Percentiles rank a stretch among this genome's conserved stretches.
These are phyloP conservation scores for Canavalia gladiata DNA, from an alignment of 306 rosid species.

Conservation along the genomic window DNA sequence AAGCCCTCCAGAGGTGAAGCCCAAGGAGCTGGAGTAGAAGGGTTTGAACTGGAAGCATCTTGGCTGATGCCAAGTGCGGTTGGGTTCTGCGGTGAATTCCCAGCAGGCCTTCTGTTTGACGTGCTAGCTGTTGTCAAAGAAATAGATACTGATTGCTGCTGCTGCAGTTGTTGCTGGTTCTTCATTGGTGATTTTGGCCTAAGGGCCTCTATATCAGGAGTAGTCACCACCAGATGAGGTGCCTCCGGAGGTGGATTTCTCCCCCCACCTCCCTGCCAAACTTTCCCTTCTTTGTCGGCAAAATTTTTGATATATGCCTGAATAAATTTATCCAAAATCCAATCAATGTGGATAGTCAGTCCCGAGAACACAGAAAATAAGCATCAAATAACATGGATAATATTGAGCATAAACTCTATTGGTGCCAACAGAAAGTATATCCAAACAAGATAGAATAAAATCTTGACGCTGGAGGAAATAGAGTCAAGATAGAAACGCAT, in stretches of 20 bases:
- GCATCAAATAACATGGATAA: conserved; percentile 1
- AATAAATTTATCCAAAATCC: conserved; percentile 34
- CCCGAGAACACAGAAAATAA: conserved; percentile 26
- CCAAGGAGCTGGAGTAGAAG: conserved; percentile 79
- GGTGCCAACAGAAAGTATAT: background rate
- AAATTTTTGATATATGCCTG: conserved; percentile 88
- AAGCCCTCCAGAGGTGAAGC: conserved; percentile 76
- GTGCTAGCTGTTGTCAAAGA: conserved; percentile 65
- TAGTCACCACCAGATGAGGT: conserved; percentile 93
- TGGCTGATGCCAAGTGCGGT: conserved; percentile 57
- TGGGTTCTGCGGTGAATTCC: conserved; percentile 82
- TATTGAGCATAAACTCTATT: background rate
- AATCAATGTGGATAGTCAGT: conserved; percentile 46
- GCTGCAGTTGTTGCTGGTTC: conserved; percentile 97
- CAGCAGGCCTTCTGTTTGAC: conserved; percentile 77
- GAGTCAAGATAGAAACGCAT: conserved; percentile 6
- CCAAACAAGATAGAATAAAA: conserved; percentile 32
- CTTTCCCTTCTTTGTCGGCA: conserved; percentile 95
- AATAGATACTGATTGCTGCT: conserved; percentile 75
- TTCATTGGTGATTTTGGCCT: conserved; percentile 99
- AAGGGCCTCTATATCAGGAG: conserved; percentile 92
- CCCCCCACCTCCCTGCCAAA: conserved; percentile 99
- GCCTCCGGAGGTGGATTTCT: conserved; percentile 98
- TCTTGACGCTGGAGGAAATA: conserved; percentile 22
- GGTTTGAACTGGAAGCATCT: conserved; percentile 76